Percentiles rank a stretch among this genome's conserved stretches.
phyloP scores from a whole-genome alignment of 345 rosid species.

The Erucastrum elatum region DNA sequence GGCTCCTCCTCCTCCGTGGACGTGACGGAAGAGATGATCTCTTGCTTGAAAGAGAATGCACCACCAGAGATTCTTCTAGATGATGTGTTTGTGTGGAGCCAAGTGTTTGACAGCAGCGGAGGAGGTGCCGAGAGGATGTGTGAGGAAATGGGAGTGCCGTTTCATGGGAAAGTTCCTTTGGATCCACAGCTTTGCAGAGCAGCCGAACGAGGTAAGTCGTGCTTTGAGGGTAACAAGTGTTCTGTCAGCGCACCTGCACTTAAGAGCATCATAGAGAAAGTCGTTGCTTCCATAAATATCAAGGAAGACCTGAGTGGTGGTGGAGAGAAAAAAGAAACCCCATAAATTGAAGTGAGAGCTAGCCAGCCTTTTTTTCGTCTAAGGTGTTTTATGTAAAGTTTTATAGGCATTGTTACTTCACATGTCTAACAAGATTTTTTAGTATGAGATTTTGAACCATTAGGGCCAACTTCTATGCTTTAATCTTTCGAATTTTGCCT shows the following conservation, averaged over 20 bases:
- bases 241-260: constrained; percentile 64
- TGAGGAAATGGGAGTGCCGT: constrained; percentile 76
- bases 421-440: no score
- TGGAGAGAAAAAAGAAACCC: no score
- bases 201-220: constrained; percentile 84
- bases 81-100: constrained; percentile 49
- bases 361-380: no score
- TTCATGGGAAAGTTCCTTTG: constrained; percentile 85
- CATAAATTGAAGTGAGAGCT: no score
- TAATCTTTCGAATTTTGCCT: no score
- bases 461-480: no score
- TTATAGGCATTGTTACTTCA: no score
- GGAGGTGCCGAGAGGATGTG: constrained; percentile 41
- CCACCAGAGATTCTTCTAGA: constrained; percentile 38
- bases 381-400: no score
- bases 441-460: no score
- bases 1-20: constrained; percentile 64
- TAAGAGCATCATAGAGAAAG: constrained; percentile 33
- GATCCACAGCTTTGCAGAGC: constrained; percentile 47
- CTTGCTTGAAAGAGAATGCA: constrained; percentile 55
- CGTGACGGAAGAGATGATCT: constrained; percentile 53
- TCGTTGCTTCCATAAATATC: not conserved
- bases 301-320: not conserved
- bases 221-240: constrained; percentile 71
- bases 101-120: constrained; percentile 79